Evolutionary conservation across 306 rosid genomes (phyloP).

Genomic region (Castanopsis chinensis): DNA sequence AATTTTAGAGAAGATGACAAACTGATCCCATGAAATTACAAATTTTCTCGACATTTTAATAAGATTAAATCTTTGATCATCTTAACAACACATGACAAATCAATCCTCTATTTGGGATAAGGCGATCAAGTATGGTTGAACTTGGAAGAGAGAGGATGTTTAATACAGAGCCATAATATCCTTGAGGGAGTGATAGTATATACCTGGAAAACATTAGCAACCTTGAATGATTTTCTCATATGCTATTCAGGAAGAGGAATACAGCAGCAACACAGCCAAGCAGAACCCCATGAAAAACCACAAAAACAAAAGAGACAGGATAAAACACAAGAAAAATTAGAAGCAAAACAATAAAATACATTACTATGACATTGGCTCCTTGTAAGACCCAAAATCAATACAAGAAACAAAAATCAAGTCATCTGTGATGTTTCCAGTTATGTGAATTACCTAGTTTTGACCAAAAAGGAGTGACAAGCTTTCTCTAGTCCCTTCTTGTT

Average conservation of each 20-base stretch:
- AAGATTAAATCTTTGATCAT: too few species aligned
- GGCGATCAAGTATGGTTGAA: too few species aligned
- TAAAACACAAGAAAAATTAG: neutral
- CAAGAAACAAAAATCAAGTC: neutral
- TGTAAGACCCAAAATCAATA: neutral
- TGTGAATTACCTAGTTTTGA: neutral
- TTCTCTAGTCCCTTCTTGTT: neutral
- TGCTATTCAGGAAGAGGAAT: neutral
- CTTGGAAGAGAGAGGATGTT: too few species aligned
- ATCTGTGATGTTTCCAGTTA: neutral
- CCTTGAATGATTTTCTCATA: neutral
- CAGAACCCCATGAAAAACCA: neutral
- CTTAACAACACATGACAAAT: too few species aligned
- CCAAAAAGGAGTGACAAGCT: neutral
- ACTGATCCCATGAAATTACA: too few species aligned
- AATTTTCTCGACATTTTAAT: too few species aligned
- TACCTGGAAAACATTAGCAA: neutral
- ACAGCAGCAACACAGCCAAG: neutral
- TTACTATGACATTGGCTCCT: neutral
- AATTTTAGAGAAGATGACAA: too few species aligned
- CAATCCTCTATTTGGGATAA: too few species aligned
- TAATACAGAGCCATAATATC: too few species aligned
- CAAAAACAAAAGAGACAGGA: neutral
- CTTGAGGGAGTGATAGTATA: too few species aligned
- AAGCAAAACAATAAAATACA: neutral